These are phyloP conservation scores for Entophlyctis luteolus DNA, from an alignment of 192 early-diverging fungal genomes.

Conservation along the genomic window DNA sequence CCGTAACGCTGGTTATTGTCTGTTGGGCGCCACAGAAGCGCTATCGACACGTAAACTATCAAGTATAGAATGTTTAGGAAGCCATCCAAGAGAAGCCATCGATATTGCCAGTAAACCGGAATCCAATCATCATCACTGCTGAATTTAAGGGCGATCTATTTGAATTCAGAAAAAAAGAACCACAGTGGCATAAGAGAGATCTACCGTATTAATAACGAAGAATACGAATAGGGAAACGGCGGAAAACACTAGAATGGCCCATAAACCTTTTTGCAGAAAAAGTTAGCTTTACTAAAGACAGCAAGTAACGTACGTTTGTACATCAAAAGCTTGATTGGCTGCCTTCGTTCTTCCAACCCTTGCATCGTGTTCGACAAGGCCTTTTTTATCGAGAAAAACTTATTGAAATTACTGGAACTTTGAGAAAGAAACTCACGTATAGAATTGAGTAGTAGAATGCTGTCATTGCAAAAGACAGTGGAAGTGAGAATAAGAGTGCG, in stretches of 20 bases:
- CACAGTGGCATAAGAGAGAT: too few species aligned
- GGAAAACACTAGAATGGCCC: constrained; percentile 72
- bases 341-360: constrained; percentile 71
- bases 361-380: constrained; percentile 69
- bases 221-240: constrained; percentile 68
- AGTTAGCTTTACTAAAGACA: neutral
- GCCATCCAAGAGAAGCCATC: constrained; percentile 91
- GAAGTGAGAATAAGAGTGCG: constrained; percentile 77
- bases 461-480: constrained; percentile 84
- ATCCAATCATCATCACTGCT: constrained; percentile 63
- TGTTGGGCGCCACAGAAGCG: constrained; percentile 89
- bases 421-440: constrained; percentile 46
- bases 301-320: constrained; percentile 57
- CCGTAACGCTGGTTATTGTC: constrained; percentile 87
- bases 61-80: constrained; percentile 89
- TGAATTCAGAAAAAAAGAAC: too few species aligned
- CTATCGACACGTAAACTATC: constrained; percentile 70
- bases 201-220: constrained; percentile 78
- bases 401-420: too few species aligned
- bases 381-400: too few species aligned
- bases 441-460: constrained; percentile 94
- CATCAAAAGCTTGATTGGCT: constrained; percentile 88
- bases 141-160: constrained; percentile 51
- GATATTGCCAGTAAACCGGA: constrained; percentile 73
- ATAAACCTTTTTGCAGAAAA: constrained; percentile 45